Evolutionary conservation across 2,329 filamentous ascomycete genomes (phyloP), one percentile per base, ranked within the genome.

Genomic region (Trichoderma atrobrunneum): DNA sequence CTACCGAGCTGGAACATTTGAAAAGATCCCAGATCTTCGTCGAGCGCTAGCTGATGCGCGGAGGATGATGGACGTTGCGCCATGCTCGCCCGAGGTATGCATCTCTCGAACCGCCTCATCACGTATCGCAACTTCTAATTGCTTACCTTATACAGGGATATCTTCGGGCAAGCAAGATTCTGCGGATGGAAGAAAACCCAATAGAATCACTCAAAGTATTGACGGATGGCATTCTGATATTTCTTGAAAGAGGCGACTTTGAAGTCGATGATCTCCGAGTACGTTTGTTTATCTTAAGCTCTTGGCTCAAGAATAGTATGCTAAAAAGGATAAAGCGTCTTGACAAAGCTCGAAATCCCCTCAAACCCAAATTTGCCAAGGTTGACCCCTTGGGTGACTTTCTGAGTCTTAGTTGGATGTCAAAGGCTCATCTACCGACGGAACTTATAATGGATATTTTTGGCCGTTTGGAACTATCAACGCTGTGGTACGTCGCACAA

Each of bases 61-160:
- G 74, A 84, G 83, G 82, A 80, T 85, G 26, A 73, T 85, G 21
- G 82, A 84, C 69, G 78, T 85, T 56, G 81, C 83, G 7, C 83
- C 83, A 26, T 77, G 79, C 43, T 75, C 81, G 2, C 79, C 83
- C 18, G 82, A 85, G 74, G 83, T 84, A 76, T 48, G 79, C 60
- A 6, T 28, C 26, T n/a, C 24, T 8, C 48, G 12, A 51, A 24
- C n/a, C 32, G 32, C 5, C 16, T 21, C n/a, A 56, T 5, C 26
- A 39, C 12, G 12, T 7, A 34, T 18, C 28, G 18, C 30, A 10
- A 7, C 14, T 10, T 26, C 21, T 21, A 48, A 39, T 51, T 34
- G 54, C 73, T 76, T 30, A 76, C 64, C 16, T 7, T 21, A 2
- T 12, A 39, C 7, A 84, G 83, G 83, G 83, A 8, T 85, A 85